phyloP scores from a whole-genome alignment of 148 eudicot species.

The Chenopodium berlandieri region DNA sequence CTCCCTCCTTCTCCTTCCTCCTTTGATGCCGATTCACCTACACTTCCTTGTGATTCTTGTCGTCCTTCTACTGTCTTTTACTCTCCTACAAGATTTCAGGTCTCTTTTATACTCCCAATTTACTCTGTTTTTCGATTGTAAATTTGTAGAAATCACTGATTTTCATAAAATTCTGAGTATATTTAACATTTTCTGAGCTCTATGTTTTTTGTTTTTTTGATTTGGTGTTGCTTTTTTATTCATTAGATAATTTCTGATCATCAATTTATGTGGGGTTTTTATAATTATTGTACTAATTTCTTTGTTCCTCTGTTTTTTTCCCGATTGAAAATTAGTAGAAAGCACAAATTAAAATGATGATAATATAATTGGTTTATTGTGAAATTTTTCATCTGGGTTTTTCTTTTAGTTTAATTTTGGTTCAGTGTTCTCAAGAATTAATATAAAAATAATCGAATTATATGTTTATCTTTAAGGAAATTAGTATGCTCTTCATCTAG shows the following conservation, averaged over 20 bases:
- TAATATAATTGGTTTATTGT: no score
- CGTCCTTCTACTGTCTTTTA: slow-evolving; percentile 30
- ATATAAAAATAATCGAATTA: neutral
- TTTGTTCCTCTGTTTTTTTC: no score
- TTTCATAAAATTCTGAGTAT: no score
- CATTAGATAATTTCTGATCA: no score
- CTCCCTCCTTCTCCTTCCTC: slow-evolving; percentile 18
- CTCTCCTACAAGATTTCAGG: slow-evolving; percentile 31
- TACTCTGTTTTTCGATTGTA: no score
- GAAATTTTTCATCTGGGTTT: neutral
- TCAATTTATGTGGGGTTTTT: no score
- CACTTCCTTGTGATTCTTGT: slow-evolving; percentile 5
- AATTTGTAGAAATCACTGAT: no score
- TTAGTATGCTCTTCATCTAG: neutral
- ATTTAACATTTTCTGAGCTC: no score
- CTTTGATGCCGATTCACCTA: neutral
- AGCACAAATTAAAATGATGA: no score
- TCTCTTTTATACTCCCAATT: neutral
- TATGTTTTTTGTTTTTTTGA: neutral
- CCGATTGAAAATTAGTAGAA: neutral
- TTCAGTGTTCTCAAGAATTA: neutral
- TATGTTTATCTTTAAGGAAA: neutral
- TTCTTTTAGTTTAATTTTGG: neutral
- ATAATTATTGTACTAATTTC: no score
- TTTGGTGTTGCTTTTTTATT: no score